Conservation (phyloP, 2,329 filamentous ascomycete species). For the Ophiostoma ulmi region DNA sequence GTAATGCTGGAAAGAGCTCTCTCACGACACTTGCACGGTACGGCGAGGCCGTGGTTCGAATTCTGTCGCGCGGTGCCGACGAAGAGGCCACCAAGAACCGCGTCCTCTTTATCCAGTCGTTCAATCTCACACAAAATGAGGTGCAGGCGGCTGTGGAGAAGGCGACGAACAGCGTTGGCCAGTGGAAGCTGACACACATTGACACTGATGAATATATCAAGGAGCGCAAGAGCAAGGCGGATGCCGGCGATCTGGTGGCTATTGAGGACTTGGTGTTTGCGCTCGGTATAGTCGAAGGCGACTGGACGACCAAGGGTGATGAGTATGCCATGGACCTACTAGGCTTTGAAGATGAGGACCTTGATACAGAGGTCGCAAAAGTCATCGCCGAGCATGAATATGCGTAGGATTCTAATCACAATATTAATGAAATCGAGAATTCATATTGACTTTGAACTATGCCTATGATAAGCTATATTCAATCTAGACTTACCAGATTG, state of each 20-base stretch:
- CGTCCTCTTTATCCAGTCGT: slow-evolving; percentile 40
- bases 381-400: slow-evolving; percentile 23
- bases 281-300: slow-evolving; percentile 44
- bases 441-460: background rate
- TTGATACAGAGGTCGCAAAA: slow-evolving; percentile 42
- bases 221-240: slow-evolving; percentile 36
- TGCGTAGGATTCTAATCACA: background rate
- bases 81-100: slow-evolving; percentile 32
- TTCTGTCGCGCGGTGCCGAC: slow-evolving; percentile 31
- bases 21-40: slow-evolving; percentile 36
- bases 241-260: slow-evolving; percentile 37
- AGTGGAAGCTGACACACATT: slow-evolving; percentile 33
- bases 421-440: background rate
- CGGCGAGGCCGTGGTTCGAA: slow-evolving; percentile 34
- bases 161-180: slow-evolving; percentile 28
- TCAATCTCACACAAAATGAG: slow-evolving; percentile 38
- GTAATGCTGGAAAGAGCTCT: slow-evolving; percentile 32
- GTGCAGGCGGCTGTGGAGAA: slow-evolving; percentile 35
- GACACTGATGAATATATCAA: slow-evolving; percentile 40
- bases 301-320: slow-evolving; percentile 43
- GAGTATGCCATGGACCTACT: slow-evolving; percentile 45
- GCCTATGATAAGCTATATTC: background rate
- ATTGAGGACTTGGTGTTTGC: slow-evolving; percentile 48
- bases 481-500: background rate
- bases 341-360: slow-evolving; percentile 43